Base-by-base conservation (phyloP, 768 basidiomycete genomes). In the Tylopilus subfusipes region DNA sequence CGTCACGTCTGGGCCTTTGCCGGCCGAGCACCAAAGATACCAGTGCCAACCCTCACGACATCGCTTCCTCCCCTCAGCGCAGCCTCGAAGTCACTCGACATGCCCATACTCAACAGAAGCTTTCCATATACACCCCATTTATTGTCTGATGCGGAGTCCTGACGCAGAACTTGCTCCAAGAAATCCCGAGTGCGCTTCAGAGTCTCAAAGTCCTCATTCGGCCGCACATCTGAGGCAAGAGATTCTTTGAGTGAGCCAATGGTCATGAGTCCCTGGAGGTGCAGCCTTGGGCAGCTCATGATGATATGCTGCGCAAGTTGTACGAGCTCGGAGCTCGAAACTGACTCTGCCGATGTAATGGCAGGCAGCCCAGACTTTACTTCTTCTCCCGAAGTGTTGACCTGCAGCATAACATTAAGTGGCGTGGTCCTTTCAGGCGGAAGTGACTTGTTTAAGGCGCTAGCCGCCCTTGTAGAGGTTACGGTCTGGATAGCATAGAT, bases 331-430 rank as follows among this genome's bases (percentile, higher is more conserved):
- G 78, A 74, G 10, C 70, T 64, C 18, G 54, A 29, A 5, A 65
- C 67, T 14, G 71, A 55, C 9, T 71, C 63, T 14, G 62, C 60
- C 14, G 73, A 64, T 9, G 72, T 53, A 13, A 93, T 76, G 3
- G 89, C 84, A 18, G 81, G 62, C 2, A 98, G 73, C 1, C 97
- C 97, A 0, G 94, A 93, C 72, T 99, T 99, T 16, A 80, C 77
- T 50, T 83, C 85, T 67, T 98, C 97, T n/a, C 84, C 84, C 0
- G 95, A 98, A 8, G 96, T 98, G 72, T 99, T 99, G 66, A 98
- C 79, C 70, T 98, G 97, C 33, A 99, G 72, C 55, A 95, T 82
- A 52, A 98, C 80, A 67, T 90, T 83, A 9, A 99, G 81, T 8
- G 84, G 86, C 0, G 70, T 53, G 3, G 72, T 58, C 19, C 88